These are phyloP conservation scores for Jamesozyma gamospora DNA, from an alignment of 805 yeast species.

Conservation along the genomic window DNA sequence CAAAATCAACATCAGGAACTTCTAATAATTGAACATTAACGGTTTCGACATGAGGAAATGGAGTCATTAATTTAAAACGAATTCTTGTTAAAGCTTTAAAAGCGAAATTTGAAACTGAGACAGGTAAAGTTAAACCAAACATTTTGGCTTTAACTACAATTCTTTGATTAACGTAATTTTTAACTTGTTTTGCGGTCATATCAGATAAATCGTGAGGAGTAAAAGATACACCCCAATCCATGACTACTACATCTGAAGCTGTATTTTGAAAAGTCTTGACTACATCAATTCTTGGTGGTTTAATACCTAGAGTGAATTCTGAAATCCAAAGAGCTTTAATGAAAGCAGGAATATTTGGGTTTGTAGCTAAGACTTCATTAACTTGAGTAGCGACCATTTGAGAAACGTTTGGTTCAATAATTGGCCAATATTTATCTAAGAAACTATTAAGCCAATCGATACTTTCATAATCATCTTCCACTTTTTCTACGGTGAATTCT, in stretches of 20 bases:
- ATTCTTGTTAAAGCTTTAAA: slow-evolving; percentile 68
- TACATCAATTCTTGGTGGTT: slow-evolving; percentile 86
- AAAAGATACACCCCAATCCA: slow-evolving; percentile 94
- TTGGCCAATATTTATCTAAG: slow-evolving; percentile 85
- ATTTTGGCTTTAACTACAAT: slow-evolving; percentile 65
- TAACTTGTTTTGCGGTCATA: slow-evolving; percentile 73
- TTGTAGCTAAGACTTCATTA: slow-evolving; percentile 70
- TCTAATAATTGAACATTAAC: slow-evolving; percentile 76
- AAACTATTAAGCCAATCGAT: slow-evolving; percentile 93
- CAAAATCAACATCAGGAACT: slow-evolving; percentile 83
- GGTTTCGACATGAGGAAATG: slow-evolving; percentile 90
- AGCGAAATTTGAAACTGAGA: slow-evolving; percentile 69
- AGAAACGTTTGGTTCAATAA: slow-evolving; percentile 79
- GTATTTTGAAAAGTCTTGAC: slow-evolving; percentile 88
- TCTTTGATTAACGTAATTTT: slow-evolving; percentile 74
- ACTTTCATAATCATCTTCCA: slow-evolving; percentile 84
- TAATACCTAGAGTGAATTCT: slow-evolving; percentile 84
- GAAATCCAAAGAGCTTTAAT: slow-evolving; percentile 78
- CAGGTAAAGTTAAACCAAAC: slow-evolving; percentile 78
- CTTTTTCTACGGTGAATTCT: slow-evolving; percentile 67
- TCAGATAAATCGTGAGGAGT: slow-evolving; percentile 87
- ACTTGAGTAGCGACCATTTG: slow-evolving; percentile 78
- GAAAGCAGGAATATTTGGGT: slow-evolving; percentile 69
- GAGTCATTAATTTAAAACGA: slow-evolving; percentile 77
- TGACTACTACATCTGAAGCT: slow-evolving; percentile 85